Percentiles rank a stretch among this genome's conserved stretches.
These are phyloP conservation scores for Phlegmacium glaucopus DNA, from an alignment of 768 basidiomycete species.

Conservation along the genomic window DNA sequence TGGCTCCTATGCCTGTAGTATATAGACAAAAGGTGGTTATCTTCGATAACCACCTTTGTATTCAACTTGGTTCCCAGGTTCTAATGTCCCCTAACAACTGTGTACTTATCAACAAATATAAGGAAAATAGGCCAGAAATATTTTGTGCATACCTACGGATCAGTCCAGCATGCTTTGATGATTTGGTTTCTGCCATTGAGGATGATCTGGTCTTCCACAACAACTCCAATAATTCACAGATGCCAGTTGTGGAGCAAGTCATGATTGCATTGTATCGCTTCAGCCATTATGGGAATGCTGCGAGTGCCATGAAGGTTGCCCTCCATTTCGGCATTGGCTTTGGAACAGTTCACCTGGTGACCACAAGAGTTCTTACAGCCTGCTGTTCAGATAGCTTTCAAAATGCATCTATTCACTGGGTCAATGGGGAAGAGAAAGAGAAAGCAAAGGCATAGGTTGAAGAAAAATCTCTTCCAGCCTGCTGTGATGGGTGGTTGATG, in stretches of 20 bases:
- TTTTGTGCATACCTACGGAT: slow-evolving; percentile 1
- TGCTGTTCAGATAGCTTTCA: slow-evolving; percentile 17
- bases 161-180: not conserved
- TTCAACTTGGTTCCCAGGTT: no score
- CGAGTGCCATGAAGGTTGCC: slow-evolving; percentile 27
- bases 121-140: not conserved
- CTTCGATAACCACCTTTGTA: no score
- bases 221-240: slow-evolving; percentile 5
- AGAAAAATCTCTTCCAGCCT: slow-evolving; percentile 24
- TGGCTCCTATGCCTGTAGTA: no score
- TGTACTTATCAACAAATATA: no score
- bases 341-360: slow-evolving; percentile 27
- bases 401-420: slow-evolving; percentile 10
- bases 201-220: slow-evolving; percentile 6
- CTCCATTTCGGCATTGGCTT: slow-evolving; percentile 32
- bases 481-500: slow-evolving; percentile 31
- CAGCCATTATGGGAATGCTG: slow-evolving; percentile 37
- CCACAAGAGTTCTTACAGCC: slow-evolving; percentile 27
- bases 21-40: no score
- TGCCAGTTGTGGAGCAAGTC: slow-evolving; percentile 5
- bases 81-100: no score
- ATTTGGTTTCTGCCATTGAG: not conserved
- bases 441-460: slow-evolving; percentile 37
- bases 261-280: slow-evolving; percentile 31
- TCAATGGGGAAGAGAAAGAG: slow-evolving; percentile 30